Conservation (phyloP, 257 asterid species). For the Nicotiana undulata region DNA sequence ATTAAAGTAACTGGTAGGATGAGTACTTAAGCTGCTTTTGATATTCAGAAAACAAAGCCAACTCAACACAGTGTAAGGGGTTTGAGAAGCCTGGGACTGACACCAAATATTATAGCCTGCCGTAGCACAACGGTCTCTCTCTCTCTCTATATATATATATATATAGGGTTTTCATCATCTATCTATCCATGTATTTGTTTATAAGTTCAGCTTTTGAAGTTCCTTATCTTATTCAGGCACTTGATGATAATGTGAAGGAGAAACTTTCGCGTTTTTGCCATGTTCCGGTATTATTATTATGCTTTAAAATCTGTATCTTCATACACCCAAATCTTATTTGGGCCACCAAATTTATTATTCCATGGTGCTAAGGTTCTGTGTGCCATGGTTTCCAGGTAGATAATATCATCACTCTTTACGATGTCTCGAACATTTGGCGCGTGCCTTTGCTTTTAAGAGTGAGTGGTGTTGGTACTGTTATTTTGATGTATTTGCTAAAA, state of each 20-base stretch:
- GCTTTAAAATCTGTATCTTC: neutral
- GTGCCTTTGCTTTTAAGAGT: constrained; percentile 66
- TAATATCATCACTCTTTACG: constrained; percentile 55
- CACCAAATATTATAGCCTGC: constrained; percentile 72
- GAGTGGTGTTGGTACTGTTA: constrained; percentile 14
- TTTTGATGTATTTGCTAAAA: neutral
- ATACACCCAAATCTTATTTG: neutral
- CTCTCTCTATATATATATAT: constrained; percentile 6
- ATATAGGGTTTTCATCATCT: neutral
- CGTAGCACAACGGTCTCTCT: constrained; percentile 64
- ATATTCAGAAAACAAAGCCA: constrained; percentile 76
- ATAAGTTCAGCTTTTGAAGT: constrained; percentile 4
- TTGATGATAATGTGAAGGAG: constrained; percentile 26
- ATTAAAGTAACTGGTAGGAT: neutral
- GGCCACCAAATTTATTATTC: neutral
- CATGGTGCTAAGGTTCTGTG: neutral
- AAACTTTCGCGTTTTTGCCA: constrained; percentile 35
- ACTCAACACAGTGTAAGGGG: constrained; percentile 87
- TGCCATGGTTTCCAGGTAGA: constrained; percentile 30
- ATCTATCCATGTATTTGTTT: neutral
- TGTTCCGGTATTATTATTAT: constrained; percentile 41
- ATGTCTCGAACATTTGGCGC: constrained; percentile 71
- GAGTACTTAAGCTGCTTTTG: neutral
- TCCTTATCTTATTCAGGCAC: constrained; percentile 18
- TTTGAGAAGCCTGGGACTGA: constrained; percentile 64